Conservation (phyloP, 768 basidiomycete genomes). For the Agaricus blazei region DNA sequence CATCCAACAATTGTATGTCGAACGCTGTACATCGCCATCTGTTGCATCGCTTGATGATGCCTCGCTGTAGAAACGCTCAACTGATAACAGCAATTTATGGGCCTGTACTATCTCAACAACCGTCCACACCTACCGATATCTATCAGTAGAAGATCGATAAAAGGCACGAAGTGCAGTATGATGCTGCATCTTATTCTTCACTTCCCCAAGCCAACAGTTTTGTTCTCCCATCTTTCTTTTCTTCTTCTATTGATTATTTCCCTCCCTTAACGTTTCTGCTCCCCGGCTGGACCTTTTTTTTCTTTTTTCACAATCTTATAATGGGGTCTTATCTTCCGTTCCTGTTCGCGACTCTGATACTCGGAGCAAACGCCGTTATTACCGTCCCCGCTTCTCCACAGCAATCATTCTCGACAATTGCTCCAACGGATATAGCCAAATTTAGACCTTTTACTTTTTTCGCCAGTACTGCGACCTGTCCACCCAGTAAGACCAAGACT, state of each 20-base stretch:
- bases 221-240: too few relatives aligned
- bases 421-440: constrained; percentile 30
- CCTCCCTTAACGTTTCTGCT: not conserved
- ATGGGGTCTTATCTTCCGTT: constrained; percentile 1
- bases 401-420: constrained; percentile 27
- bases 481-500: constrained; percentile 31
- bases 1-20: too few relatives aligned
- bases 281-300: not conserved
- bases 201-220: too few relatives aligned
- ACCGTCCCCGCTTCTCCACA: constrained; percentile 19
- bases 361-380: not conserved
- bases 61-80: too few relatives aligned
- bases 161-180: too few relatives aligned
- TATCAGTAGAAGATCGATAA: too few relatives aligned
- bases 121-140: too few relatives aligned
- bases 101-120: too few relatives aligned
- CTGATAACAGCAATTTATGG: too few relatives aligned
- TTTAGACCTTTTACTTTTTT: constrained; percentile 44
- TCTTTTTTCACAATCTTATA: not conserved
- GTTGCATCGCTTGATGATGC: too few relatives aligned
- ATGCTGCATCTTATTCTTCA: too few relatives aligned
- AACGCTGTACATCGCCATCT: too few relatives aligned
- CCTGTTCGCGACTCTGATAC: not conserved
- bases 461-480: constrained; percentile 45
- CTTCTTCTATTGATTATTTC: not conserved